Conservation (phyloP, 345 rosid genomes). For the Salix suchowensis region DNA sequence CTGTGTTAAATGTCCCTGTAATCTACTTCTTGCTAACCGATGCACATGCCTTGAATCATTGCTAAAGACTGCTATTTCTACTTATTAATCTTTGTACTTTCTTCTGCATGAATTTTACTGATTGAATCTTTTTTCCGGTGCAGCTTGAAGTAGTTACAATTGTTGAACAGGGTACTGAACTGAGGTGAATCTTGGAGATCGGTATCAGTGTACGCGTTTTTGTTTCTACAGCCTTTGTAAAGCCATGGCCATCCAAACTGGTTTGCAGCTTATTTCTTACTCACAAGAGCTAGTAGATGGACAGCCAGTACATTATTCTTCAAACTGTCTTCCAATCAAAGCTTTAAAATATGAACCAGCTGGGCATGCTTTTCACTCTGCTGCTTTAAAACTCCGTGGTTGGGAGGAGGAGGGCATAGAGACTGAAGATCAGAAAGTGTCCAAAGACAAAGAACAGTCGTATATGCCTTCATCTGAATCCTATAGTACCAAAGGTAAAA, state of each 20-base stretch:
- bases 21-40: neutral
- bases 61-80: neutral
- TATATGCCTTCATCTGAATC: conserved; percentile 69
- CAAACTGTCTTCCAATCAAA: conserved; percentile 83
- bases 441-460: conserved; percentile 57
- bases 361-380: conserved; percentile 80
- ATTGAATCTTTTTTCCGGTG: neutral
- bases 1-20: neutral
- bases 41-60: neutral
- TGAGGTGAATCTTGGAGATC: conserved; percentile 3
- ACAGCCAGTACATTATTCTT: conserved; percentile 58
- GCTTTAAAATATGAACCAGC: conserved; percentile 81
- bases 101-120: neutral
- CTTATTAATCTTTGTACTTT: neutral
- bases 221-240: conserved; percentile 11
- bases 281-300: conserved; percentile 76
- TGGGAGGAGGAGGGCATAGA: conserved; percentile 48
- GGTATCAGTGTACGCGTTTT: neutral
- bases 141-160: conserved; percentile 3
- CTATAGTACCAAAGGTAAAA: conserved; percentile 75
- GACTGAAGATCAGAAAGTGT: conserved; percentile 46
- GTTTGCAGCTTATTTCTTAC: conserved; percentile 56
- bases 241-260: conserved; percentile 30
- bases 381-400: conserved; percentile 80
- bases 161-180: neutral